Base-by-base conservation (phyloP, 2,329 filamentous ascomycete species). In the Colletotrichum karsti region DNA sequence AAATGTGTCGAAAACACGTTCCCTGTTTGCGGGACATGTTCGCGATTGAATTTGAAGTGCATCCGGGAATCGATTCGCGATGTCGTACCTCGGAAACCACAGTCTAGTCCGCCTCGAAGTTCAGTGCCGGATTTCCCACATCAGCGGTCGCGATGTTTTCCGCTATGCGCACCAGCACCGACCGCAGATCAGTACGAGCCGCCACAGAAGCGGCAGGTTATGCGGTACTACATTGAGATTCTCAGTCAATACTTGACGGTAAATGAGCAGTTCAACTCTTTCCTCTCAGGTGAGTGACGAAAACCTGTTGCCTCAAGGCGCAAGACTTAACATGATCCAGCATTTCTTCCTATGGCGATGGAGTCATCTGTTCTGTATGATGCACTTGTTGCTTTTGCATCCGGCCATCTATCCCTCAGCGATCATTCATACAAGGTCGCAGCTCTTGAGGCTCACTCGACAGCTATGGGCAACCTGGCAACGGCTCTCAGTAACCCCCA, bases 1-100 rank as follows among this genome's bases (percentile, higher is more conserved):
- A 71, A 71, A 41, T 71, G 69, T 51, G 58, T 55, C 37, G 67
- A 71, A 9, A 71, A 71, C 13, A 68, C 59, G 2, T 70, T 70
- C 20, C 69, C 69, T 3, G 20, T 53, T 13, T 71, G 69, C 9
- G 69, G 69, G 7, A 39, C 69, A 7, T 71, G 69, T 4, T 44
- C 55, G 15, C 68, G 69, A 6, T 24, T 71, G 53, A 70, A 71
- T 30, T 26, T 71, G 35, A 59, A 63, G 39, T 71, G 69, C 12
- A 46, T 71, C 3, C 69, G 69, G 13, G 26, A 50, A n/a, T 35
- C 67, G 8, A 26, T 59, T 35, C 69, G 67, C 33, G 53, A 70
- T 13, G 56, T 71, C 6, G 69, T 71, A 20, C 64, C 68, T 8
- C 60, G 3, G 44, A 67, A 64, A 13, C 53, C 58, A 10, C 53